phyloP scores from a whole-genome alignment of 2,329 filamentous ascomycete genomes.

The Arthrinium phaeospermum region DNA sequence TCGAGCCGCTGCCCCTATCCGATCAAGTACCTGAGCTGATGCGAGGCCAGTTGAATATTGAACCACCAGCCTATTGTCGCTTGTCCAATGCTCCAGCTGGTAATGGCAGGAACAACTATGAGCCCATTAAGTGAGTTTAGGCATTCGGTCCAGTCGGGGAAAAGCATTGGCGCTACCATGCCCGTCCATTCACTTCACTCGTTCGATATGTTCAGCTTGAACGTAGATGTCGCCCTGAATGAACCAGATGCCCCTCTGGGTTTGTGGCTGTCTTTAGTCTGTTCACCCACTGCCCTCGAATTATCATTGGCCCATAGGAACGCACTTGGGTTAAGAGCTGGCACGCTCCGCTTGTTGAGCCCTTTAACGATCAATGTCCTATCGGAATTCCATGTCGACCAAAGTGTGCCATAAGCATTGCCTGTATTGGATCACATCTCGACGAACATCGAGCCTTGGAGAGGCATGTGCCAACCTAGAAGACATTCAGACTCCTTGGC shows the following conservation, averaged over 20 bases:
- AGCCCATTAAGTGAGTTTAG: no score
- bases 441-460: background rate
- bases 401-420: background rate
- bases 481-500: background rate
- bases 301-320: no score
- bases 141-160: no score
- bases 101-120: no score
- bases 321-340: background rate
- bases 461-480: background rate
- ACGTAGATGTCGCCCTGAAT: background rate
- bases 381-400: background rate
- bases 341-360: background rate
- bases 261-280: background rate
- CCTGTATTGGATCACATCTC: background rate
- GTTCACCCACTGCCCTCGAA: background rate
- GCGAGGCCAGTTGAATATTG: no score
- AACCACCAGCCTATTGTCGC: no score
- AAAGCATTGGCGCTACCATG: no score
- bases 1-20: no score
- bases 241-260: background rate
- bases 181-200: background rate
- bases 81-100: no score
- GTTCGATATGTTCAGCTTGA: accelerated
- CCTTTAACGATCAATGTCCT: background rate
- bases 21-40: no score